These are phyloP conservation scores for Lithohypha guttulata DNA, from an alignment of 2,329 filamentous ascomycete species.

Conservation along the genomic window DNA sequence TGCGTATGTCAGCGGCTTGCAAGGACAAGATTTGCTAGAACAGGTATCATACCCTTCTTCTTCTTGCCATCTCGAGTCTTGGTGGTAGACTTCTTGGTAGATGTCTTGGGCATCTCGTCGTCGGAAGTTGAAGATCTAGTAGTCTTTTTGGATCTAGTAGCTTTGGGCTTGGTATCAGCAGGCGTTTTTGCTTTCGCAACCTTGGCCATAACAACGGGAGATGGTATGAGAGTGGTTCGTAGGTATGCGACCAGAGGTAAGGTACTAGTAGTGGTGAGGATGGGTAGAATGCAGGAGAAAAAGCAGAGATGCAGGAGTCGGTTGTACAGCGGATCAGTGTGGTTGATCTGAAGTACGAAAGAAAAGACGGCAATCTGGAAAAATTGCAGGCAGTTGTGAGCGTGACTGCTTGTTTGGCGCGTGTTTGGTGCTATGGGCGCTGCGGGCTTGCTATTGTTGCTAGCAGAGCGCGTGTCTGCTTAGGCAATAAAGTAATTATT, in stretches of 20 bases:
- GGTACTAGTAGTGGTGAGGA: background rate
- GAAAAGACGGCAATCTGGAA: background rate
- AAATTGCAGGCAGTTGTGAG: too few relatives aligned
- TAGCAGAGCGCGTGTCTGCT: conserved; percentile 4
- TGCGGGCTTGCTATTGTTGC: conserved; percentile 1
- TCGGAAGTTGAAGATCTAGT: conserved; percentile 21
- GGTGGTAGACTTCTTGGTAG: conserved; percentile 50
- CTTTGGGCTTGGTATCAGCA: conserved; percentile 4
- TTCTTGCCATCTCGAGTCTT: conserved; percentile 52
- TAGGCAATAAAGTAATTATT: background rate
- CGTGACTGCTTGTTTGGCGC: too few relatives aligned
- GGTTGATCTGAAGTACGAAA: background rate
- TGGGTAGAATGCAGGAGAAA: too few relatives aligned
- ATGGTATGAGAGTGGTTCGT: background rate
- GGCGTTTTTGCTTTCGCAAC: background rate
- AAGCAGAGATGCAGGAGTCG: too few relatives aligned
- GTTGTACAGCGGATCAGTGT: background rate
- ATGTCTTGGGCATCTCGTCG: conserved; percentile 57
- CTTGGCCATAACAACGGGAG: background rate
- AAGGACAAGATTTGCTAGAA: background rate
- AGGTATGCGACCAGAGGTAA: background rate
- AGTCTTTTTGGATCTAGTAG: conserved; percentile 5
- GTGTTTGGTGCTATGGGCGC: conserved; percentile 3
- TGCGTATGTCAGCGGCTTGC: conserved; percentile 17
- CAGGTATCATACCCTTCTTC: conserved; percentile 40